Percentiles rank a stretch among this genome's conserved stretches.
Evolutionary conservation across 257 asterid species (phyloP).

Genomic region (Parsonsia alboflavescens): DNA sequence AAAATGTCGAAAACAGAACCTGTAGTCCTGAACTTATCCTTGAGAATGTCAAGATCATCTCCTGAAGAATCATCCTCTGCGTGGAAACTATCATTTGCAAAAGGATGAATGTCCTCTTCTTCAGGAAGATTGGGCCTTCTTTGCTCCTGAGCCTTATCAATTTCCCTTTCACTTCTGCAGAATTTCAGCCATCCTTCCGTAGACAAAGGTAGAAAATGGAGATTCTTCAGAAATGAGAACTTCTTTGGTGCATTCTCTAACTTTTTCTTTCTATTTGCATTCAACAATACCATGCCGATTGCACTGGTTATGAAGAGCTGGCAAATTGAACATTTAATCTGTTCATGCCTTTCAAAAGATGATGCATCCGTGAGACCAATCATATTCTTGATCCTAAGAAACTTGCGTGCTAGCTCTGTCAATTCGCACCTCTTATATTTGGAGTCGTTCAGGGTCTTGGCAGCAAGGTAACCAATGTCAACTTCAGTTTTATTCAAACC

Average conservation of each 20-base stretch:
- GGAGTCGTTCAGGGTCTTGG: slow-evolving; percentile 45
- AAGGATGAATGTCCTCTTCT: slow-evolving; percentile 11
- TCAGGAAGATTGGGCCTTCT: slow-evolving; percentile 15
- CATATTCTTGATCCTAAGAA: slow-evolving; percentile 72
- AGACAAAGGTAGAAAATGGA: slow-evolving; percentile 43
- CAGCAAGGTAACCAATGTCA: slow-evolving; percentile 72
- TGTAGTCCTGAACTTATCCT: slow-evolving; percentile 9
- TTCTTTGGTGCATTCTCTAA: slow-evolving; percentile 25
- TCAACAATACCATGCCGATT: slow-evolving; percentile 54
- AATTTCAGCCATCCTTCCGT: slow-evolving; percentile 66
- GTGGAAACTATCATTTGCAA: slow-evolving; percentile 17
- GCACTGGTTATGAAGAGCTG: slow-evolving; percentile 66
- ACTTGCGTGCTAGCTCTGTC: slow-evolving; percentile 49
- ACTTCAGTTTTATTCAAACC: slow-evolving; percentile 39
- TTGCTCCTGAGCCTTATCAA: slow-evolving; percentile 6
- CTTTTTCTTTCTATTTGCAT: slow-evolving; percentile 32
- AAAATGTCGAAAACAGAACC: slow-evolving; percentile 19
- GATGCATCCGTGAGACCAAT: slow-evolving; percentile 62
- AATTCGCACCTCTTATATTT: slow-evolving; percentile 56
- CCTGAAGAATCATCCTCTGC: slow-evolving; percentile 12
- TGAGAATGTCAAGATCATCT: neutral
- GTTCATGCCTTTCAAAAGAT: slow-evolving; percentile 69
- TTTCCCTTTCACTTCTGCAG: slow-evolving; percentile 38
- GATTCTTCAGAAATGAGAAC: slow-evolving; percentile 48
- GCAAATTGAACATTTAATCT: slow-evolving; percentile 64